These are phyloP conservation scores for Tylopilus sp. DNA, from an alignment of 1,284 basidiomycete genomes.

Conservation along the genomic window DNA sequence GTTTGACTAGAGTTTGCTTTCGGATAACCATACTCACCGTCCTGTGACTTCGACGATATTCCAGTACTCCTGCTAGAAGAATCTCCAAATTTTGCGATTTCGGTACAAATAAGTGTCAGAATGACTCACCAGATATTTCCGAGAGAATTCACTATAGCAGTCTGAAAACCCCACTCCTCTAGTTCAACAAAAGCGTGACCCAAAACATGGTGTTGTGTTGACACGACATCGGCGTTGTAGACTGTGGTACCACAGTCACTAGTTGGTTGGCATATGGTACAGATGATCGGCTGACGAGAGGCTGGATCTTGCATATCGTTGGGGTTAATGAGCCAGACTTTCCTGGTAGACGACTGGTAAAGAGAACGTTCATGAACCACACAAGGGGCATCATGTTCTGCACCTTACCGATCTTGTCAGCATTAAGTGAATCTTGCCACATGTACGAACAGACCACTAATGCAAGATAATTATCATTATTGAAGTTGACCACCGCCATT, in stretches of 20 bases:
- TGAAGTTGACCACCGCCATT: slow-evolving; percentile 7
- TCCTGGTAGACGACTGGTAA: slow-evolving; percentile 13
- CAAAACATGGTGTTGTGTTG: slow-evolving; percentile 13
- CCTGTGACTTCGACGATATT: not conserved
- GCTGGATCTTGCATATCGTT: slow-evolving; percentile 15
- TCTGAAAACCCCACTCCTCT: slow-evolving; percentile 8
- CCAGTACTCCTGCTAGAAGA: slow-evolving; percentile 11
- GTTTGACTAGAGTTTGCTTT: no score
- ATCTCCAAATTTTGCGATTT: not conserved
- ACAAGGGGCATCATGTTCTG: not conserved
- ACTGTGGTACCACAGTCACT: not conserved
- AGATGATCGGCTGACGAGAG: slow-evolving; percentile 8
- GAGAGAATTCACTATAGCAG: slow-evolving; percentile 7
- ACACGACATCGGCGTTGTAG: not conserved
- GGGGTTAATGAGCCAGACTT: slow-evolving; percentile 10
- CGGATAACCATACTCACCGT: no score
- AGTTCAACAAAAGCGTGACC: slow-evolving; percentile 6
- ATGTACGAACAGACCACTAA: slow-evolving; percentile 10
- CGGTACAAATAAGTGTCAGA: no score
- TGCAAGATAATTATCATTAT: slow-evolving; percentile 12
- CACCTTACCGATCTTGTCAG: no score
- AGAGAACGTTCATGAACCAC: not conserved
- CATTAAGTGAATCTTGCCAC: slow-evolving; percentile 3
- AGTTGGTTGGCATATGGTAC: slow-evolving; percentile 10
- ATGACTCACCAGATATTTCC: slow-evolving; percentile 13